phyloP scores from a whole-genome alignment of 176 grass and related monocot species.

The Eragrostis nindensis region DNA sequence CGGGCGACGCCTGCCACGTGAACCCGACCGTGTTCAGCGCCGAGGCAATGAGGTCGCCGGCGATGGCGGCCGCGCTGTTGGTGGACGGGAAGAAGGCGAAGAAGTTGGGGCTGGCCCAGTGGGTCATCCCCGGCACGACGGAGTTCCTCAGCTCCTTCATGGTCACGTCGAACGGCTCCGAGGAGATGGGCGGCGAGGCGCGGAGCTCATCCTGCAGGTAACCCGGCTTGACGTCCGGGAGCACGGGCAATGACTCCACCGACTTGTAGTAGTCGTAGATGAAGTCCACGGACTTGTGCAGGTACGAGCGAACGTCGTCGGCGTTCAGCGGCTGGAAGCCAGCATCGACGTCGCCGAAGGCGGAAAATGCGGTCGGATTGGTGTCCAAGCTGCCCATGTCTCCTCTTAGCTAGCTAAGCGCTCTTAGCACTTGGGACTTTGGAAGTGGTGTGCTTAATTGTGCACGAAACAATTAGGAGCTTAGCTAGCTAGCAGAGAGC shows the following conservation, averaged over 20 bases:
- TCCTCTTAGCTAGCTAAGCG: background rate
- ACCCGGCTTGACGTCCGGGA: slow-evolving; percentile 31
- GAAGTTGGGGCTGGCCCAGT: slow-evolving; percentile 75
- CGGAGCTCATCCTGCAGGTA: slow-evolving; percentile 1
- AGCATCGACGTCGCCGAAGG: background rate
- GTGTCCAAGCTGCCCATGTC: slow-evolving; percentile 53
- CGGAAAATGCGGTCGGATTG: background rate
- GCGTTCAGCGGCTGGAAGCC: slow-evolving; percentile 43
- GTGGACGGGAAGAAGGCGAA: slow-evolving; percentile 67
- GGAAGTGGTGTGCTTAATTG: background rate
- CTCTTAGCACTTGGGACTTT: background rate
- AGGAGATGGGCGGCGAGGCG: background rate
- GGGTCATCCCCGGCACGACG: slow-evolving; percentile 53
- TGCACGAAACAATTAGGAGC: background rate
- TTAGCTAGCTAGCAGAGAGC: background rate
- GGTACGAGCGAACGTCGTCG: slow-evolving; percentile 46
- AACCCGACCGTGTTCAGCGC: slow-evolving; percentile 66
- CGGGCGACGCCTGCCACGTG: slow-evolving; percentile 56
- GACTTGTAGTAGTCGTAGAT: slow-evolving; percentile 59
- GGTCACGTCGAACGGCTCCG: slow-evolving; percentile 36
- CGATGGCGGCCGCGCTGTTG: slow-evolving; percentile 54
- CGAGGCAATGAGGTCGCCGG: slow-evolving; percentile 63
- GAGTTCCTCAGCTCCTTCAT: slow-evolving; percentile 38
- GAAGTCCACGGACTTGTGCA: slow-evolving; percentile 55
- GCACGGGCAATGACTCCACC: slow-evolving; percentile 40